phyloP scores from a whole-genome alignment of 139 green algal genomes.

The Pseudopediastrum boryanum region DNA sequence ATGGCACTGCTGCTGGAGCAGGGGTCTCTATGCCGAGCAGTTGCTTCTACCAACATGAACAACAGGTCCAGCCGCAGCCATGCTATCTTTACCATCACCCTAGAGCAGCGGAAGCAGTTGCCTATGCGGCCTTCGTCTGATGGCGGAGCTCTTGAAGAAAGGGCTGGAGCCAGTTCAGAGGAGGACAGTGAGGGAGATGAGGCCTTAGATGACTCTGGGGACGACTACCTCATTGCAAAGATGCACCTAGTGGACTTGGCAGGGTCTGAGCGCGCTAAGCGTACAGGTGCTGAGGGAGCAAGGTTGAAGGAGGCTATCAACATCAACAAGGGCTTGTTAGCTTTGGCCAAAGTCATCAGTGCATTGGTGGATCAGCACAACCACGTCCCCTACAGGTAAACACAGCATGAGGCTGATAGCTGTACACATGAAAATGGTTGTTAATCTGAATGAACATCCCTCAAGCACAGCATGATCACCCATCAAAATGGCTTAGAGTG shows the following conservation, averaged over 20 bases:
- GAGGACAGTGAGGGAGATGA: slow-evolving; percentile 54
- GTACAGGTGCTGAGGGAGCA: slow-evolving; percentile 86
- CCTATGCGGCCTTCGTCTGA: slow-evolving; percentile 12
- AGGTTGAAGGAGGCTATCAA: slow-evolving; percentile 88
- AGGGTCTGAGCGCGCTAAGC: slow-evolving; percentile 93
- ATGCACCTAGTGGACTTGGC: slow-evolving; percentile 66
- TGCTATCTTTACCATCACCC: slow-evolving; percentile 97
- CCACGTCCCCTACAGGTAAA: slow-evolving; percentile 62
- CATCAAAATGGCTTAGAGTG: too few species aligned
- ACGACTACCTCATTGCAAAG: slow-evolving; percentile 91
- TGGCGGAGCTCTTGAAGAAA: slow-evolving; percentile 3
- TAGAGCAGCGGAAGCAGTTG: slow-evolving; percentile 85
- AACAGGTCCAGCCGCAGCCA: slow-evolving; percentile 83
- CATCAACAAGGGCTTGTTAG: slow-evolving; percentile 95
- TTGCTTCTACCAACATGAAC: slow-evolving; percentile 93
- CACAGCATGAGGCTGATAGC: too few species aligned
- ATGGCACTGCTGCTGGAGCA: slow-evolving; percentile 83
- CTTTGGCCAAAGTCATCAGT: slow-evolving; percentile 97
- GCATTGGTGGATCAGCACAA: slow-evolving; percentile 87
- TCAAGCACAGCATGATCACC: too few species aligned
- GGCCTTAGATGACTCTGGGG: slow-evolving; percentile 42
- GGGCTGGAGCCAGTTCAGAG: slow-evolving; percentile 17
- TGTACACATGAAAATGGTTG: too few species aligned
- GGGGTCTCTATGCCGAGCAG: slow-evolving; percentile 80
- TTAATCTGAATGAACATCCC: too few species aligned